A percentile compares a stretch with the other conserved stretches of the same genome.
phyloP scores from a whole-genome alignment of 768 basidiomycete genomes.

The Melanogaster broomeanus region DNA sequence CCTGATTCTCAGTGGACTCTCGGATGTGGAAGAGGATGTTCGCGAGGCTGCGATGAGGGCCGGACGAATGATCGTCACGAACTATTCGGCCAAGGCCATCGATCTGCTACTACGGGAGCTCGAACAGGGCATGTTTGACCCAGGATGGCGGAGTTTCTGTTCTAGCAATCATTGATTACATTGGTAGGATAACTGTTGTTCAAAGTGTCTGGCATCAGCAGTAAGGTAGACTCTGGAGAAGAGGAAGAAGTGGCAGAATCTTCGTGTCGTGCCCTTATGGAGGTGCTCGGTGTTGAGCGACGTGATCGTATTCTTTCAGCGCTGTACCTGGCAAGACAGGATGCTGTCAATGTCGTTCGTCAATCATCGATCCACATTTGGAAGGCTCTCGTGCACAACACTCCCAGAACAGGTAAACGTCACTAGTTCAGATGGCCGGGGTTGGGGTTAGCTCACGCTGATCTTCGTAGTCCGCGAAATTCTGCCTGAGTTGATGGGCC shows the following conservation, averaged over 20 bases:
- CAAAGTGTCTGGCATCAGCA: slow-evolving; percentile 95
- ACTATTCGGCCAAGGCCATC: slow-evolving; percentile 90
- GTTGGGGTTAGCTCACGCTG: background rate
- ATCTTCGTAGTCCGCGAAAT: slow-evolving; percentile 75
- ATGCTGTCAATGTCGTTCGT: slow-evolving; percentile 85
- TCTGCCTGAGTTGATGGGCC: slow-evolving; percentile 77
- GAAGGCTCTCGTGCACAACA: slow-evolving; percentile 97
- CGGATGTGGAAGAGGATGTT: slow-evolving; percentile 93
- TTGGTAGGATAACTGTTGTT: slow-evolving; percentile 95
- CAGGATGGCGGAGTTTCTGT: slow-evolving; percentile 79
- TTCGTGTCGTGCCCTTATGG: slow-evolving; percentile 82
- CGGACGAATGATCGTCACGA: slow-evolving; percentile 96
- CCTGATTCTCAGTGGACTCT: slow-evolving; percentile 88
- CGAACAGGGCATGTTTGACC: slow-evolving; percentile 93
- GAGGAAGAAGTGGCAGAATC: slow-evolving; percentile 69
- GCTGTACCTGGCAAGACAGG: slow-evolving; percentile 91
- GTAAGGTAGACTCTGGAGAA: slow-evolving; percentile 77
- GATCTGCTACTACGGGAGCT: slow-evolving; percentile 93
- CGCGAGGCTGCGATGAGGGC: slow-evolving; percentile 97
- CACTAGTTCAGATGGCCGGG: background rate
- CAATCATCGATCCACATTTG: slow-evolving; percentile 94
- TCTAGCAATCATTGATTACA: slow-evolving; percentile 90
- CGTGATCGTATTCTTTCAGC: slow-evolving; percentile 90
- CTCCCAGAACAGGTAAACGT: slow-evolving; percentile 77
- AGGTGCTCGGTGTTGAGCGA: slow-evolving; percentile 85